These are phyloP conservation scores for Amphichorda felina DNA, from an alignment of 2,329 filamentous ascomycete genomes.

Conservation along the genomic window DNA sequence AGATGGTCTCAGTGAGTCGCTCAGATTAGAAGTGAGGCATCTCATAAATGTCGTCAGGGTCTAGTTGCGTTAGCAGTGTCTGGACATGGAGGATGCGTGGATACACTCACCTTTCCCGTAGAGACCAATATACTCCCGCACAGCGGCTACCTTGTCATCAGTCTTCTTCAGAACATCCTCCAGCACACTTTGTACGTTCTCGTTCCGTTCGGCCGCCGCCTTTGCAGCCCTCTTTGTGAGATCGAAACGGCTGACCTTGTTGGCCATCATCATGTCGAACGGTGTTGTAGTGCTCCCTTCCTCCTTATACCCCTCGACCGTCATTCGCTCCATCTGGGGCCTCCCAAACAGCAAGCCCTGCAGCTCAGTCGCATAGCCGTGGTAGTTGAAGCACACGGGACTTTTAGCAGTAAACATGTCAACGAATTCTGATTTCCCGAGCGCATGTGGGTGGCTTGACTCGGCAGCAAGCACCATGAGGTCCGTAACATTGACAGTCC, in stretches of 20 bases:
- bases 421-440: slow-evolving; percentile 37
- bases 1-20: too few relatives aligned
- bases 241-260: slow-evolving; percentile 47
- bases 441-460: slow-evolving; percentile 44
- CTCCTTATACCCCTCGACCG: slow-evolving; percentile 48
- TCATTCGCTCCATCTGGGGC: slow-evolving; percentile 35
- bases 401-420: slow-evolving; percentile 44
- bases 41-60: background rate
- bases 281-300: slow-evolving; percentile 57
- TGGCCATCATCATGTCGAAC: slow-evolving; percentile 59
- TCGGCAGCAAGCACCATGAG: slow-evolving; percentile 49
- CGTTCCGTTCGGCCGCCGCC: slow-evolving; percentile 33
- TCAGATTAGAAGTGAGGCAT: background rate
- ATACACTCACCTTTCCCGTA: slow-evolving; percentile 36
- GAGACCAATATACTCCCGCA: slow-evolving; percentile 37
- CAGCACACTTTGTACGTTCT: slow-evolving; percentile 29
- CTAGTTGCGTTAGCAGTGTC: background rate
- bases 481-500: slow-evolving; percentile 55
- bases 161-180: slow-evolving; percentile 35
- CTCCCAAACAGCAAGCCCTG: slow-evolving; percentile 50
- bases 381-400: slow-evolving; percentile 54
- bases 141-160: slow-evolving; percentile 31
- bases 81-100: background rate
- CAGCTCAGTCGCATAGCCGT: slow-evolving; percentile 50
- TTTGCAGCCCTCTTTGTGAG: slow-evolving; percentile 41